phyloP scores from a whole-genome alignment of 2,329 filamentous ascomycete genomes.

The Plectosphaerella cucumerina region DNA sequence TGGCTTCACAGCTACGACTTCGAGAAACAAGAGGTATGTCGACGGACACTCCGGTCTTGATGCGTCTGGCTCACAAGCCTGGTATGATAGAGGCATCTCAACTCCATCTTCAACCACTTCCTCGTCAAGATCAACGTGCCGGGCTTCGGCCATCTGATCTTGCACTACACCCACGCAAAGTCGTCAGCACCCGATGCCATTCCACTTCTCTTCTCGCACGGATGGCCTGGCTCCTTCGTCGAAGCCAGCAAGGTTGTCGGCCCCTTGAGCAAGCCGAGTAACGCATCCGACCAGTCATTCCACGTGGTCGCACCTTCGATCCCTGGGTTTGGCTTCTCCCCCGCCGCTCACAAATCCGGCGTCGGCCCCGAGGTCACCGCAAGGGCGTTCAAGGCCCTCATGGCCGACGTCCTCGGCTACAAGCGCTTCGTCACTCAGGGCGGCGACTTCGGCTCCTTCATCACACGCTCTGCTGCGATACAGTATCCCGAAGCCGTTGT shows the following conservation, averaged over 20 bases:
- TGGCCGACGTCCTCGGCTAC: slow-evolving; percentile 33
- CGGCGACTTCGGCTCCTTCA: slow-evolving; percentile 23
- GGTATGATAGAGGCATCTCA: slow-evolving; percentile 4
- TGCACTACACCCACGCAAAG: slow-evolving; percentile 25
- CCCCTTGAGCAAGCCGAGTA: slow-evolving; percentile 20
- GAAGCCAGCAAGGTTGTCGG: slow-evolving; percentile 30
- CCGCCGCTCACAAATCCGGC: slow-evolving; percentile 21
- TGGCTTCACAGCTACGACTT: slow-evolving; percentile 10
- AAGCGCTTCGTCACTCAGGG: slow-evolving; percentile 24
- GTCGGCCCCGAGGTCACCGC: slow-evolving; percentile 24
- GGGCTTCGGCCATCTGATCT: slow-evolving; percentile 13
- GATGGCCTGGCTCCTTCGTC: slow-evolving; percentile 37
- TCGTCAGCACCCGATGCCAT: slow-evolving; percentile 24
- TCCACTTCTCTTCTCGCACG: slow-evolving; percentile 36
- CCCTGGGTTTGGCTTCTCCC: slow-evolving; percentile 40
- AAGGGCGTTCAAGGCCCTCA: slow-evolving; percentile 29
- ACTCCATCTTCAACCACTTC: slow-evolving; percentile 9
- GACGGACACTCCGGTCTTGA: not conserved
- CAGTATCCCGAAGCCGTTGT: slow-evolving; percentile 5
- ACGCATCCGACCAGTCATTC: slow-evolving; percentile 29
- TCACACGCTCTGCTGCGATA: slow-evolving; percentile 12
- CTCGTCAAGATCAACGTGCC: slow-evolving; percentile 12
- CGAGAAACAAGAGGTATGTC: slow-evolving; percentile 4
- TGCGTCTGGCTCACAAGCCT: not conserved
- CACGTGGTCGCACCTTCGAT: slow-evolving; percentile 41